Evolutionary conservation across 164 flowering plant species (phyloP).

Genomic region (Tinospora cordifolia): DNA sequence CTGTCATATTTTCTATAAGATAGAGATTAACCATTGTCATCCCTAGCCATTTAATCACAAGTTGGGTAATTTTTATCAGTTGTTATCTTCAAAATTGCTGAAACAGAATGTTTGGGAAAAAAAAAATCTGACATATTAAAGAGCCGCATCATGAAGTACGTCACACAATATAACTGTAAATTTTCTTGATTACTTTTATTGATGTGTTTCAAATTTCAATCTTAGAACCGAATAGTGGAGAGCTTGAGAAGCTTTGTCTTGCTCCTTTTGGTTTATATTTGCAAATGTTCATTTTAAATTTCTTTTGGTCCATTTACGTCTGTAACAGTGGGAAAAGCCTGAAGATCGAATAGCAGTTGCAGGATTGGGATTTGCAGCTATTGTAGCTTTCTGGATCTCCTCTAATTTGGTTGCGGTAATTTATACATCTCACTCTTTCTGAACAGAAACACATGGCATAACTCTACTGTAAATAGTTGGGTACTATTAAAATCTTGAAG

Average conservation of each 20-base stretch:
- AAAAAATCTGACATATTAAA: not conserved
- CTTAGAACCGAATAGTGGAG: not conserved
- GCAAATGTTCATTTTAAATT: not conserved
- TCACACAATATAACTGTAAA: not conserved
- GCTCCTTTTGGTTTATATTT: not conserved
- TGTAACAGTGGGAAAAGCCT: conserved; percentile 64
- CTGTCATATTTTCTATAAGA: not conserved
- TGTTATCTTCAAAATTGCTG: not conserved
- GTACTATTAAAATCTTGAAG: too few relatives aligned
- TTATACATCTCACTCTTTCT: conserved; percentile 3
- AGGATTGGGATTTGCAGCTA: conserved; percentile 76
- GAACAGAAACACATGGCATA: not conserved
- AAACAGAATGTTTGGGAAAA: not conserved
- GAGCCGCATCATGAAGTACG: not conserved
- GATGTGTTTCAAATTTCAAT: too few relatives aligned
- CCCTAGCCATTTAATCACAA: not conserved
- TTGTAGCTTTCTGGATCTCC: conserved; percentile 74
- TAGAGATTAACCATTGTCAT: not conserved
- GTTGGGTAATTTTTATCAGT: not conserved
- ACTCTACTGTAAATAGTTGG: not conserved
- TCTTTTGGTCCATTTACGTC: conserved; percentile 10
- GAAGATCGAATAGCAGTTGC: conserved; percentile 75
- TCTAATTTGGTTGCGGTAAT: conserved; percentile 57
- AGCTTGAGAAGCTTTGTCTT: not conserved
- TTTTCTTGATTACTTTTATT: not conserved